Base-by-base conservation (phyloP, 139 green algal genomes). In the Penium margaritaceum region DNA sequence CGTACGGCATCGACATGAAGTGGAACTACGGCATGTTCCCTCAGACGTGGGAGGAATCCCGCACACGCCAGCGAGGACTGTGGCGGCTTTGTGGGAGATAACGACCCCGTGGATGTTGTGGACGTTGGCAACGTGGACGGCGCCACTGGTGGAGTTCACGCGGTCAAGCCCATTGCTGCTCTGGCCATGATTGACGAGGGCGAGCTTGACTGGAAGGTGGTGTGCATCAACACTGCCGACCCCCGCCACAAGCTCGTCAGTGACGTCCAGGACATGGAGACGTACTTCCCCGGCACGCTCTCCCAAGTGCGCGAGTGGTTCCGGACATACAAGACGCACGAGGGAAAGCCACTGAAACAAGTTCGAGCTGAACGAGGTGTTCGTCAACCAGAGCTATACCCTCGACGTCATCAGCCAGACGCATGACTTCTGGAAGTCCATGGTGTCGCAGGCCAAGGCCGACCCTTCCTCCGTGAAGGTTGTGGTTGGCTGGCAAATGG, bases 1-100 rank as follows among this genome's bases (percentile, higher is more conserved):
- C 92, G 87, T 98, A 98, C 87, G 92, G 88, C 27, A 91, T 97
- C 89, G 96, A 97, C 90, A 98, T 98, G 87, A 95, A 97, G 88
- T 97, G 92, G 93, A 98, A 97, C 89, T 98, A 98, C 77, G 93
- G 93, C 63, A 75, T 98, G 84, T 83, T 97, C 70, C 93, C 93
- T 2, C 91, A 96, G 86, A 98, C 94, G 0, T 98, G 94, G 89
- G 89, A 94, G 79, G 89, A n/a, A 94, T 77, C 89, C 89, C 7
- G 74, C 46, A 19, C 81, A 91, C 83, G 89, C 85, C 65, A 89
- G 93, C 80, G 38, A 58, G 33, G 82, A 85, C 34, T 72, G 75
- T 62, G 64, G 36, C 24, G 64, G 64, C 38, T 34, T 29, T 32
- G 80, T 86, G 19, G 89, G 92, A 62, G 92, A 97, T 87, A 97